Conservation (phyloP, 2,329 filamentous ascomycete genomes). For the Ophiostoma fasciatum region DNA sequence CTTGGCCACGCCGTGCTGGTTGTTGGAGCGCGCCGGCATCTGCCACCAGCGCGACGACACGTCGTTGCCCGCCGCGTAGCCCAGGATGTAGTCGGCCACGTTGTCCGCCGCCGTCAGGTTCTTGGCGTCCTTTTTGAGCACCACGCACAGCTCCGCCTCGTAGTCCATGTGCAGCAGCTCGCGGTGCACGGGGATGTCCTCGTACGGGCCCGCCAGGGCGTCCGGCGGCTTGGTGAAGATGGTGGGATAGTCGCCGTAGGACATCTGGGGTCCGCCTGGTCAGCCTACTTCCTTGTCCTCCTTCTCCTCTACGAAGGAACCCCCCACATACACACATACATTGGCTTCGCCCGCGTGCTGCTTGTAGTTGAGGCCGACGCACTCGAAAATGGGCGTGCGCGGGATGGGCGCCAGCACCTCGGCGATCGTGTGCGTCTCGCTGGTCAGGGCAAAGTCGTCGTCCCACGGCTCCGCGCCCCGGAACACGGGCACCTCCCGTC, state of each 20-base stretch:
- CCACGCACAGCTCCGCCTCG: constrained; percentile 35
- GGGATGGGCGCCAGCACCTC: constrained; percentile 32
- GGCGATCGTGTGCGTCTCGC: constrained; percentile 2
- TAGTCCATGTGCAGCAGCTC: constrained; percentile 30
- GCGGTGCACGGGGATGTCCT: constrained; percentile 19
- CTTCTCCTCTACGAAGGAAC: too few relatives aligned
- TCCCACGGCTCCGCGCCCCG: constrained; percentile 1
- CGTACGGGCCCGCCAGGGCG: constrained; percentile 8
- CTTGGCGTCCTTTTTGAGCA: constrained; percentile 32
- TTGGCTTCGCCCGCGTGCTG: constrained; percentile 10
- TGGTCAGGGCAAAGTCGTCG: background rate
- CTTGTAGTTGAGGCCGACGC: constrained; percentile 14
- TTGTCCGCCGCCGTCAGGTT: constrained; percentile 30
- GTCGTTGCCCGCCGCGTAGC: constrained; percentile 42
- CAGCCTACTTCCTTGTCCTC: too few relatives aligned
- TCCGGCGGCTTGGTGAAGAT: constrained; percentile 13
- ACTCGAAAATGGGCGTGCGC: constrained; percentile 17
- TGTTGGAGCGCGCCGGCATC: constrained; percentile 22
- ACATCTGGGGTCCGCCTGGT: too few relatives aligned
- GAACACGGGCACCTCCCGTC: constrained; percentile 2
- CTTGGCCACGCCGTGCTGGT: constrained; percentile 38
- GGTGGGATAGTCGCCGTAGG: constrained; percentile 13
- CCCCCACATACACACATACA: too few relatives aligned
- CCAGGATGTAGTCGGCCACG: constrained; percentile 35
- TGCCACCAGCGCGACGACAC: constrained; percentile 34